Conservation (phyloP, 208 protist genomes). For the Histomonas meleagridis region DNA sequence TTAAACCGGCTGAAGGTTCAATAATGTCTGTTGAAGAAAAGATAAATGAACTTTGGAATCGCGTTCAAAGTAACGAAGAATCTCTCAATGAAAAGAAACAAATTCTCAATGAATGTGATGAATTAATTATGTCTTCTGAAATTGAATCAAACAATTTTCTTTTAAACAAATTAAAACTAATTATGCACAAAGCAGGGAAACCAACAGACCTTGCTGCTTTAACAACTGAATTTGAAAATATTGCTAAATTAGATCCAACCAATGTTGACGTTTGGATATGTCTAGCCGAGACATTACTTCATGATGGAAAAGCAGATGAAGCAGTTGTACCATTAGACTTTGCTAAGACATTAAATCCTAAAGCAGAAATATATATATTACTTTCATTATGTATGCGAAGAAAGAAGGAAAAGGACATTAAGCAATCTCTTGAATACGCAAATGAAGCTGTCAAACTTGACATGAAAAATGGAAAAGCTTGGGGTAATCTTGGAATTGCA, state of each 20-base stretch:
- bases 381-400: not conserved
- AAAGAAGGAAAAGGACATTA: not conserved
- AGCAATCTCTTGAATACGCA: slow-evolving; percentile 15
- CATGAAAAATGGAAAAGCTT: not conserved
- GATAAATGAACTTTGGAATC: not conserved
- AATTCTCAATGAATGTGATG: not conserved
- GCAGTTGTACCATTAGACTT: not conserved
- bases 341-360: not conserved
- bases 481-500: not conserved
- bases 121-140: not conserved
- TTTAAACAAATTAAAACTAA: not conserved
- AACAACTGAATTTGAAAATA: not conserved
- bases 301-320: not conserved
- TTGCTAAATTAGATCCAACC: not conserved
- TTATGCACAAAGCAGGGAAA: not conserved
- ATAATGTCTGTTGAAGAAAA: not conserved
- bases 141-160: not conserved
- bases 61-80: slow-evolving; percentile 21
- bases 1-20: too few species aligned
- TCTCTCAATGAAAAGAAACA: not conserved
- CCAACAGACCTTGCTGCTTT: not conserved
- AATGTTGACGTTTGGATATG: not conserved
- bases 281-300: not conserved
- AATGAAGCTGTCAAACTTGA: slow-evolving; percentile 21
- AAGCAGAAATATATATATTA: not conserved